Percentiles rank a stretch among this genome's conserved stretches.
Evolutionary conservation across 2,329 filamentous ascomycete genomes (phyloP).

Genomic region (Acephala macrosclerotiorum): DNA sequence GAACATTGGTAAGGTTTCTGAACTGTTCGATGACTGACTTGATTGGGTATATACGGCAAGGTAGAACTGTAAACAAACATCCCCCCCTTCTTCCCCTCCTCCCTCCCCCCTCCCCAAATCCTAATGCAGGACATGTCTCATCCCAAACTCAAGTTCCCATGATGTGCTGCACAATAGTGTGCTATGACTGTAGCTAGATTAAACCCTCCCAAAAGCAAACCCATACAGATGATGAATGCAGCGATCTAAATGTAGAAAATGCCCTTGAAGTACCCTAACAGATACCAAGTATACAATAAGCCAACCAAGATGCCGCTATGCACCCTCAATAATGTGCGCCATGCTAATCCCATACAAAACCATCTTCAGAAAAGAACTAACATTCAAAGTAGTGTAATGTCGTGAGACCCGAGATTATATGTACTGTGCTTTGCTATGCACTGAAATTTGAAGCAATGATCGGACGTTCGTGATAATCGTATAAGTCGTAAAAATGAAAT

Average conservation of each 20-base stretch:
- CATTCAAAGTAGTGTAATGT: slow-evolving; percentile 9
- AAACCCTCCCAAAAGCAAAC: neutral
- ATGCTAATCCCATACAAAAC: slow-evolving; percentile 9
- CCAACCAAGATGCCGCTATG: neutral
- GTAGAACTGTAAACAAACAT: neutral
- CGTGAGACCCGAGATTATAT: slow-evolving; percentile 15
- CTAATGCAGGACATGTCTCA: too few relatives aligned
- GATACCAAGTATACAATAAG: neutral
- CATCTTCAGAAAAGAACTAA: slow-evolving; percentile 4
- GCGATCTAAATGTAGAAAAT: neutral
- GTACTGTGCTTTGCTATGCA: neutral
- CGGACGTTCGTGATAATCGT: neutral
- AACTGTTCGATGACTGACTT: neutral
- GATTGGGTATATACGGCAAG: neutral
- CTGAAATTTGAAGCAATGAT: neutral
- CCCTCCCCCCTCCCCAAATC: neutral
- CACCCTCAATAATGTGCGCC: neutral
- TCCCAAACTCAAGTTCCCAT: neutral
- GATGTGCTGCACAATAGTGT: neutral
- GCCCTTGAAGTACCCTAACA: neutral
- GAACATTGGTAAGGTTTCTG: neutral
- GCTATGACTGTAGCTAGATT: neutral
- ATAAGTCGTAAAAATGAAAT: slow-evolving; percentile 7
- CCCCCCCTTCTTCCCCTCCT: neutral
- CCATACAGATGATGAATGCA: neutral